Conservation (phyloP, 257 asterid species). For the Solanum neorickii region DNA sequence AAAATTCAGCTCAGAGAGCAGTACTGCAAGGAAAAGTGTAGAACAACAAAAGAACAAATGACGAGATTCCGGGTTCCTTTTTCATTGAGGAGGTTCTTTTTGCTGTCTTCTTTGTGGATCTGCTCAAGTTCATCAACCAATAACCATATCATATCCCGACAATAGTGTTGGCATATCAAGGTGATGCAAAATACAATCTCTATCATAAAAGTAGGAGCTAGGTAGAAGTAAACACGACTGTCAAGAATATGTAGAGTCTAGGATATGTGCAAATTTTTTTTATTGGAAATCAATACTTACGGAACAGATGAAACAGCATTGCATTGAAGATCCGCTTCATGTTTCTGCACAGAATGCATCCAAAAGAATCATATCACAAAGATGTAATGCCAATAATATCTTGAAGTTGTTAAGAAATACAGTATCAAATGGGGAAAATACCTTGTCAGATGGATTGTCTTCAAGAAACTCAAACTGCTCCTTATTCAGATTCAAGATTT, state of each 20-base stretch:
- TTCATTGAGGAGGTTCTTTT: constrained; percentile 2
- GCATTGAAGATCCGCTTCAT: background rate
- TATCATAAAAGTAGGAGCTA: background rate
- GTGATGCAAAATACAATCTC: background rate
- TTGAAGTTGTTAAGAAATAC: background rate
- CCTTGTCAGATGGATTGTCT: background rate
- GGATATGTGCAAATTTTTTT: background rate
- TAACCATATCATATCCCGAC: background rate
- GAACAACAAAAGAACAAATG: background rate
- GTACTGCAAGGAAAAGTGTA: background rate
- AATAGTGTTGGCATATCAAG: background rate
- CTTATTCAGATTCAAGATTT: constrained; percentile 25
- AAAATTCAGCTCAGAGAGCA: background rate
- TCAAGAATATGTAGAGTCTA: background rate
- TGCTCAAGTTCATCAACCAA: background rate
- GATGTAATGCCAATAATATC: background rate
- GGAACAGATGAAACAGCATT: constrained; percentile 1
- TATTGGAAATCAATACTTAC: constrained; percentile 6
- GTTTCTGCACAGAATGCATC: constrained; percentile 6
- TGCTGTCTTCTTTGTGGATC: background rate
- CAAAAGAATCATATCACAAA: constrained; percentile 2
- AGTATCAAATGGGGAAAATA: background rate
- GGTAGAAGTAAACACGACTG: background rate
- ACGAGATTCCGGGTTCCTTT: background rate
- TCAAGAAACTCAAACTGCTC: constrained; percentile 22